Percentiles rank a stretch among this genome's conserved stretches.
Evolutionary conservation across 371 early-diverging fungal species (phyloP).

Genomic region (Mortierella polycephala): DNA sequence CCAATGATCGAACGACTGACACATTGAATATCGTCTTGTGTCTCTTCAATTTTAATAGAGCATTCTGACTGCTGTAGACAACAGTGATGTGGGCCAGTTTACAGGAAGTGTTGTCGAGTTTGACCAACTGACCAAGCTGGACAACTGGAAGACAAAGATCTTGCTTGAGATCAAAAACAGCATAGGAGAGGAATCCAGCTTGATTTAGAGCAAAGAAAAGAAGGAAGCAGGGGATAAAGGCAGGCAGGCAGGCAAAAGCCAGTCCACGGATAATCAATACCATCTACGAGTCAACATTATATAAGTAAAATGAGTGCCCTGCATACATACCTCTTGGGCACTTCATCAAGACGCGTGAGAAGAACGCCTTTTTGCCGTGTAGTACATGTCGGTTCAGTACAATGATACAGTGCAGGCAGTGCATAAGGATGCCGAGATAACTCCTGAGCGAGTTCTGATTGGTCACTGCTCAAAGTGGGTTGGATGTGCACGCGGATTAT

Average conservation of each 20-base stretch:
- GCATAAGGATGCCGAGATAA: too few relatives aligned
- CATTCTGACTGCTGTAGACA: slow-evolving; percentile 80
- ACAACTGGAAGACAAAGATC: slow-evolving; percentile 95
- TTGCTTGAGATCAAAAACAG: slow-evolving; percentile 89
- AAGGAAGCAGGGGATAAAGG: background rate
- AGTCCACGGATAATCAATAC: too few relatives aligned
- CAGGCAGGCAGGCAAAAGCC: background rate
- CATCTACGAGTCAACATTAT: background rate
- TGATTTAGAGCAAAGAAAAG: slow-evolving; percentile 42
- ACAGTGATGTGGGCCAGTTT: slow-evolving; percentile 82
- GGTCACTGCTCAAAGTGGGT: too few relatives aligned
- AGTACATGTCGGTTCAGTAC: too few relatives aligned
- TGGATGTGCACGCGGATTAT: too few relatives aligned
- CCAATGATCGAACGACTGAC: too few relatives aligned
- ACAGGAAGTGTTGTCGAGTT: slow-evolving; percentile 84
- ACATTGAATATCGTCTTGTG: background rate
- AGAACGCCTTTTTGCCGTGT: slow-evolving; percentile 17
- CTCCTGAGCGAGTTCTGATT: too few relatives aligned
- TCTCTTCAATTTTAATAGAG: slow-evolving; percentile 51
- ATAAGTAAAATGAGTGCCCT: background rate
- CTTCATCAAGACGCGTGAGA: background rate
- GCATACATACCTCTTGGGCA: too few relatives aligned
- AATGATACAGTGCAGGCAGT: too few relatives aligned
- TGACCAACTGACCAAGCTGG: slow-evolving; percentile 89
- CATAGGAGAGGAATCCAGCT: slow-evolving; percentile 71